phyloP scores from a whole-genome alignment of 805 yeast genomes.

The Maudiozyma pseudohumilis region DNA sequence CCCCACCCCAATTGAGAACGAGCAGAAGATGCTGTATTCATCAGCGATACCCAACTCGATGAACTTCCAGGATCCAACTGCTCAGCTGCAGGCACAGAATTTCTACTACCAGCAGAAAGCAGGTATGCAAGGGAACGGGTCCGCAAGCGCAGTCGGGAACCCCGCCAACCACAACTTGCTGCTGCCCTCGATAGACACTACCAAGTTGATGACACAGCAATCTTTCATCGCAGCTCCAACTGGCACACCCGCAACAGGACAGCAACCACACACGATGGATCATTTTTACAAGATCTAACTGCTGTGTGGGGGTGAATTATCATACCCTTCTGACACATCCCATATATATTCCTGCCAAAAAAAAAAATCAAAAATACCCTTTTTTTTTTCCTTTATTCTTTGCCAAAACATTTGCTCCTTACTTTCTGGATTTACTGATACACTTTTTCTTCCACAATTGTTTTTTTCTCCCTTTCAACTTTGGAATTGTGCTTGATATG shows the following conservation, averaged over 20 bases:
- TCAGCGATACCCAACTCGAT: not conserved
- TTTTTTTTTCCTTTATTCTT: not conserved
- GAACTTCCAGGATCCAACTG: not conserved
- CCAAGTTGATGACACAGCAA: not conserved
- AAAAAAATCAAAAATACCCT: not conserved
- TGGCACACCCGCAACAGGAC: not conserved
- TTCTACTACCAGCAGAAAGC: constrained; percentile 1
- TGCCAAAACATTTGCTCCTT: not conserved
- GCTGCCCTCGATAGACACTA: not conserved
- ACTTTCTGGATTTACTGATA: not conserved
- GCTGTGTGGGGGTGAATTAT: too few relatives aligned
- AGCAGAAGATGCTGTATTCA: not conserved
- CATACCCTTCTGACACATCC: too few relatives aligned
- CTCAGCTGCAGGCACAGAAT: not conserved
- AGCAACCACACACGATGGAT: not conserved
- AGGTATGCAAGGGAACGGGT: not conserved
- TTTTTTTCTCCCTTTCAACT: not conserved
- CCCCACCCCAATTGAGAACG: not conserved
- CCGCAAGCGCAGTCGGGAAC: too few relatives aligned
- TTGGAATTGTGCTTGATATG: too few relatives aligned
- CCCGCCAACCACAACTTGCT: not conserved
- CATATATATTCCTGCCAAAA: too few relatives aligned
- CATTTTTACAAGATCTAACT: not conserved
- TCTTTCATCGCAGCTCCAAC: not conserved
- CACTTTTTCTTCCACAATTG: not conserved